A percentile compares a stretch with the other conserved stretches of the same genome.
Evolutionary conservation across 805 yeast genomes (phyloP).

Genomic region (Candida methanosorbosa): DNA sequence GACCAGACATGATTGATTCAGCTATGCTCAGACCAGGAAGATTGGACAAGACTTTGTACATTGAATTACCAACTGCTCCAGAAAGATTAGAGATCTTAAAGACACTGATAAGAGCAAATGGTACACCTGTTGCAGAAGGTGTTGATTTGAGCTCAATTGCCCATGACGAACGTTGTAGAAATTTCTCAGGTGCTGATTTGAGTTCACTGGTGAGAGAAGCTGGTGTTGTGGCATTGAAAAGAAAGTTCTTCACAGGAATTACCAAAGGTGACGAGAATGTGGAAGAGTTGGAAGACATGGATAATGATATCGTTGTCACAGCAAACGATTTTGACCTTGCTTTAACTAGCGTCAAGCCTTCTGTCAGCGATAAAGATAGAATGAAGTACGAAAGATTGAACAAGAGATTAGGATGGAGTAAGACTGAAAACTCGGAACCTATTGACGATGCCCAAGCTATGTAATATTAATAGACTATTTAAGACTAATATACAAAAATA

Average conservation of each 20-base stretch:
- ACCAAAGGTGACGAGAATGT: background rate
- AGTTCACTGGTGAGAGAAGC: slow-evolving; percentile 91
- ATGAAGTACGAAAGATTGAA: slow-evolving; percentile 66
- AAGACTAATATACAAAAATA: background rate
- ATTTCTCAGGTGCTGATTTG: slow-evolving; percentile 94
- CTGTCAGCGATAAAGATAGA: slow-evolving; percentile 84
- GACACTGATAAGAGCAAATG: slow-evolving; percentile 62
- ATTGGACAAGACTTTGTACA: slow-evolving; percentile 84
- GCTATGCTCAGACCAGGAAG: slow-evolving; percentile 98
- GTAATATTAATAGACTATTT: background rate
- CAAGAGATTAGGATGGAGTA: slow-evolving; percentile 68
- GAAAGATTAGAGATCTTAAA: slow-evolving; percentile 79
- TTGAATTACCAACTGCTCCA: slow-evolving; percentile 72
- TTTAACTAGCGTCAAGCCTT: slow-evolving; percentile 69
- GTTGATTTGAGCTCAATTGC: slow-evolving; percentile 62
- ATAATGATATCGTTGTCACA: slow-evolving; percentile 41
- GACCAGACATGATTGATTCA: slow-evolving; percentile 97
- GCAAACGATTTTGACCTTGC: slow-evolving; percentile 64
- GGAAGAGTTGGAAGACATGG: slow-evolving; percentile 15
- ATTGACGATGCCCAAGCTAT: slow-evolving; percentile 1
- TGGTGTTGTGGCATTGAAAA: slow-evolving; percentile 79
- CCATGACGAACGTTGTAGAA: slow-evolving; percentile 70
- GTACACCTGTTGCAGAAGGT: slow-evolving; percentile 60
- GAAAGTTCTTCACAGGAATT: slow-evolving; percentile 33
- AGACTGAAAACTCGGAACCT: slow-evolving; percentile 9